Evolutionary conservation across 768 basidiomycete species (phyloP).

Genomic region (Heimioporus sp.): DNA sequence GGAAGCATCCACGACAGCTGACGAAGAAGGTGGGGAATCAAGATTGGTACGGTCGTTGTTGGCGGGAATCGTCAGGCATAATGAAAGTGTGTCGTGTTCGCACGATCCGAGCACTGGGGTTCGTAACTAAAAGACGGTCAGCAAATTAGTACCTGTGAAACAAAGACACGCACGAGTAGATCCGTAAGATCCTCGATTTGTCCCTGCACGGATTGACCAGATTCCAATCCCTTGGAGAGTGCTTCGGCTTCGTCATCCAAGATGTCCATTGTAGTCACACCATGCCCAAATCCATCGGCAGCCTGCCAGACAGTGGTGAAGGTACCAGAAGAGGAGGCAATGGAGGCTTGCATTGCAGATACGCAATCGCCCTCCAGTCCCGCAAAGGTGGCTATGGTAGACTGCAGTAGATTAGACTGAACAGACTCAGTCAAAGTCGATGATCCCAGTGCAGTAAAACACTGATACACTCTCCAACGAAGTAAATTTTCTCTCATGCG

Average conservation of each 20-base stretch:
- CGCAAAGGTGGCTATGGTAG: slow-evolving; percentile 77
- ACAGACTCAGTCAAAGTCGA: slow-evolving; percentile 77
- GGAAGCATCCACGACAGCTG: slow-evolving; percentile 83
- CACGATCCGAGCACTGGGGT: slow-evolving; percentile 80
- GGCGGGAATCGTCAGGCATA: slow-evolving; percentile 52
- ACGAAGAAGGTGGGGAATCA: slow-evolving; percentile 73
- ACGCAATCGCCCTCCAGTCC: slow-evolving; percentile 83
- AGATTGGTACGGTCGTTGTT: slow-evolving; percentile 45
- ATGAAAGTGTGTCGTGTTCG: slow-evolving; percentile 80
- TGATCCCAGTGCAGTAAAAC: slow-evolving; percentile 80
- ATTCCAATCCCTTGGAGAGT: slow-evolving; percentile 12
- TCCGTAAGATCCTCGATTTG: slow-evolving; percentile 79
- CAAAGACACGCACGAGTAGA: slow-evolving; percentile 53
- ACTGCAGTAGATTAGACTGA: slow-evolving; percentile 79
- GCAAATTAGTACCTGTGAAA: neutral
- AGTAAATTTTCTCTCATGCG: slow-evolving; percentile 81
- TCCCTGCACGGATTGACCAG: slow-evolving; percentile 65
- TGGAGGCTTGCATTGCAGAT: slow-evolving; percentile 87
- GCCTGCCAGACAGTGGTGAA: slow-evolving; percentile 87
- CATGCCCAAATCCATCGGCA: slow-evolving; percentile 88
- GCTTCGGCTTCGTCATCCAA: slow-evolving; percentile 41
- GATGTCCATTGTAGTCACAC: slow-evolving; percentile 71
- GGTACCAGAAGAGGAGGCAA: slow-evolving; percentile 78
- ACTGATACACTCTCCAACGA: slow-evolving; percentile 83
- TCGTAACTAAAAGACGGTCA: slow-evolving; percentile 32